These are phyloP conservation scores for Penicillium angulare DNA, from an alignment of 495 filamentous ascomycete genomes.

Conservation along the genomic window DNA sequence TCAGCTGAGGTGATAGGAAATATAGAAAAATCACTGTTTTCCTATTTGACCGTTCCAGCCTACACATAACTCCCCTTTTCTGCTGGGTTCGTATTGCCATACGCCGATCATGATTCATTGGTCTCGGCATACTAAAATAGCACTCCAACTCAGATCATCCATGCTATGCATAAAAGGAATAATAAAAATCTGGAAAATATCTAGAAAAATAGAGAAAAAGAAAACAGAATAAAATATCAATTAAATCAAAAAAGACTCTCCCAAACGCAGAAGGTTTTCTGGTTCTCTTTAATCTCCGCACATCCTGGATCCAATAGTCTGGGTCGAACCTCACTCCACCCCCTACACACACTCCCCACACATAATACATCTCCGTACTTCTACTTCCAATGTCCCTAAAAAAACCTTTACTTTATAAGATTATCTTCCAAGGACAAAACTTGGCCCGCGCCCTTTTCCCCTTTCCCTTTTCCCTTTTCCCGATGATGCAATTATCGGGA, in stretches of 20 bases:
- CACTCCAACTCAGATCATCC: not conserved
- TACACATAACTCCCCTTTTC: too few relatives aligned
- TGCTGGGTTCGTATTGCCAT: not conserved
- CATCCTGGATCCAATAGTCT: constrained; percentile 19
- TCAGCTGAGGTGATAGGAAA: constrained; percentile 2
- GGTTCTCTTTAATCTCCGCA: constrained; percentile 24
- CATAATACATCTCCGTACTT: not conserved
- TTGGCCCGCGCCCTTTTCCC: too few relatives aligned
- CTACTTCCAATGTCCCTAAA: not conserved
- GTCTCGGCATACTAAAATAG: not conserved
- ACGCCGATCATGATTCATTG: not conserved
- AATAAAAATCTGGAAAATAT: too few relatives aligned
- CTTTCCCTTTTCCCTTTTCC: not conserved
- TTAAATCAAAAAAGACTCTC: not conserved
- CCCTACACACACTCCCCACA: constrained; percentile 1
- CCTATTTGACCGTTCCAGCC: not conserved
- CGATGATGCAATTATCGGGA: constrained; percentile 16
- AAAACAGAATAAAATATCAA: not conserved
- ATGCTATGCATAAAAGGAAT: not conserved
- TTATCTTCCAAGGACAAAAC: too few relatives aligned
- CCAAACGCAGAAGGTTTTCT: not conserved
- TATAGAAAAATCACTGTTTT: too few relatives aligned
- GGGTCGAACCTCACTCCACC: constrained; percentile 19
- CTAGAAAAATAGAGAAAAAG: too few relatives aligned
- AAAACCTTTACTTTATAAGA: not conserved